Base-by-base conservation (phyloP, 371 early-diverging fungal species). In the Cokeromyces recurvatus region DNA sequence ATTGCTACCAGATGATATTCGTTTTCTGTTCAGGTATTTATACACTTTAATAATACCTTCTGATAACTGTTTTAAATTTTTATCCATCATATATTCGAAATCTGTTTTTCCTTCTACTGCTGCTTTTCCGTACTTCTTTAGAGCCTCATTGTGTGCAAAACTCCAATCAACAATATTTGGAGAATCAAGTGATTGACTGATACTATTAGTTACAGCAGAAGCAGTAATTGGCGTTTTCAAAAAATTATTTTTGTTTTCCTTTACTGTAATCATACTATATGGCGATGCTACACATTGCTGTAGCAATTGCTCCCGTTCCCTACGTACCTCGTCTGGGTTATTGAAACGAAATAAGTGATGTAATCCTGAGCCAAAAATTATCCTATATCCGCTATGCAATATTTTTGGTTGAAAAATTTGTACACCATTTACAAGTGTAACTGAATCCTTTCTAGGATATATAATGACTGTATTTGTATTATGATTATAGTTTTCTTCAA, bases 271-370 rank as follows among this genome's bases (percentile, higher is more conserved):
- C 29, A 11, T 22, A 21, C 38, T 38, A 21, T 11, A 4, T 11
- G 21, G 19, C 1, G 19, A 12, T 6, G 21, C 1, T 3, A 38
- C 21, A 1, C 38, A 19, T 38, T 15, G 21, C n/a, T 48, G 54
- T 12, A 47, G 44, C 12, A 15, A 53, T 8, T 66, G 64, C 12
- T 73, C 75, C 1, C 85, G 64, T 44, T 89, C 90, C 25, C 71
- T 61, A 3, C 87, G 76, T 2, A 80, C 88, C 59, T 91, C 90
- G 43, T 81, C 86, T 4, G 94, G 94, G 58, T 94, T 79, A 51
- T 85, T 88, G 58, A 92, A 89, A 0, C 91, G 77, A 43, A 91
- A 94, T 2, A 91, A 78, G 55, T 86, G 90, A 48, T 81, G 74
- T 20, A 83, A 77, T 5, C 59, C 59, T 19, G 81, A 81, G 5